Evolutionary conservation across 2,329 filamentous ascomycete genomes (phyloP), one percentile per base, ranked within the genome.

Genomic region (Hymenoscyphus occultus): DNA sequence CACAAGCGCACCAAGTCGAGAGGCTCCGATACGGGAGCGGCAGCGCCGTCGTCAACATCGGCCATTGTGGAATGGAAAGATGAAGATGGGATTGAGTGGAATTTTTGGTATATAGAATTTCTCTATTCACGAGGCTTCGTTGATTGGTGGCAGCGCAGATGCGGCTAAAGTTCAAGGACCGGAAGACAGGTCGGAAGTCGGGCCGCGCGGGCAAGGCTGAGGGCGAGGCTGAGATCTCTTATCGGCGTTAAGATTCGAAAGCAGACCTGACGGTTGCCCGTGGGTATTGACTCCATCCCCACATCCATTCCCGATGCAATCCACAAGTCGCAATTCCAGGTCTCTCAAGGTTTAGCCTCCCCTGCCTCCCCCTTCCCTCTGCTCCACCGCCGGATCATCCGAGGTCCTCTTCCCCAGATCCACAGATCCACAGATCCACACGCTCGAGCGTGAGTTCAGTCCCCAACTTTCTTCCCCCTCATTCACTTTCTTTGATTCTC

Each of bases 1-100:
- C 94, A 92, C 64, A 99, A 86, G 72, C 93, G 92, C 72, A 99
- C 95, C 54, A 99, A 88, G 78, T 98, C 95, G 75, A 99, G 90
- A 63, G 96, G 94, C 81, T 99, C 94, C 62, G 93, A 89, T 64
- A 93, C 90, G 64, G 90, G 85, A 71, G 84, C 82, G 61, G 82
- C 77, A 65, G 86, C 82, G 71, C 89, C 87, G 76, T 93, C 90
- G 76, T 90, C 91, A 69, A 83, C 85, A 79, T 97, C 93, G 73
- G 93, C 91, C 93, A 97, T 97, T 67, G 70, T 63, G 80, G 45
- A 70, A 32, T 39, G 13, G 28, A 51, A 64, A 14, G 31, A 28
- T 39, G 28, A n/a, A 51, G 6, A 19, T 10, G n/a, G 19, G 1
- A 22, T 5, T 16, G n/a, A 48, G 5, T 19, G 2, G n/a, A 22